Percentiles rank a stretch among this genome's conserved stretches.
Conservation (phyloP, 345 rosid genomes). For the Ceriops zippeliana region DNA sequence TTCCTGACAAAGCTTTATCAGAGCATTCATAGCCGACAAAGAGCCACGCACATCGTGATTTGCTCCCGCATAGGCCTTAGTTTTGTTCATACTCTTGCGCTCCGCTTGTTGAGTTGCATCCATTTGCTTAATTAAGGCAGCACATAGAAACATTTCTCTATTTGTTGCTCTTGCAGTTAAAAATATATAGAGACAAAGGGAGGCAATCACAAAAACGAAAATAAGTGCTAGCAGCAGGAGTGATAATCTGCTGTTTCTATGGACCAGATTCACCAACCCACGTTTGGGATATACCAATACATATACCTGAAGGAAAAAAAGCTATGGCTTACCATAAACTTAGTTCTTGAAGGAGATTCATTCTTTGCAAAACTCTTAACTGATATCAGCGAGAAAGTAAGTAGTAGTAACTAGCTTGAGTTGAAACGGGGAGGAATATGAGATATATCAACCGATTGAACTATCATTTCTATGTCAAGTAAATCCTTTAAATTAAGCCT, state of each 20-base stretch:
- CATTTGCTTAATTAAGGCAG: conserved; percentile 36
- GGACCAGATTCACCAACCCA: conserved; percentile 14
- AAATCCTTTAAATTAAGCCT: neutral
- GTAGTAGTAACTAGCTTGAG: neutral
- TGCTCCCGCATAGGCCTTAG: conserved; percentile 26
- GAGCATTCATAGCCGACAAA: conserved; percentile 18
- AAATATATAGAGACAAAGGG: conserved; percentile 23
- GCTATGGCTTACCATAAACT: neutral
- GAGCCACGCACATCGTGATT: conserved; percentile 31
- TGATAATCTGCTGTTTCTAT: conserved; percentile 20
- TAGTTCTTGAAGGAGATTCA: neutral
- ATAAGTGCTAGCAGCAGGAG: conserved; percentile 16
- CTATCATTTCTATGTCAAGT: neutral
- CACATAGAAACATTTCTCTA: conserved; percentile 41
- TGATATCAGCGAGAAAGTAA: too few relatives aligned
- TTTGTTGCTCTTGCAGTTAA: conserved; percentile 35
- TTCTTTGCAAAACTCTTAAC: neutral
- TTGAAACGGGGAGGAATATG: neutral
- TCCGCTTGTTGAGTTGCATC: conserved; percentile 52
- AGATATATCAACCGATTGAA: neutral
- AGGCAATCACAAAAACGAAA: conserved; percentile 14
- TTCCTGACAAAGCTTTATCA: conserved; percentile 22
- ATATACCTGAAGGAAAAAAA: conserved; percentile 24
- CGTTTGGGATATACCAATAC: conserved; percentile 24
- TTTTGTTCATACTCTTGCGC: conserved; percentile 45